Evolutionary conservation across 1,284 basidiomycete species (phyloP).

Genomic region (Ceratobasidium papillatum): DNA sequence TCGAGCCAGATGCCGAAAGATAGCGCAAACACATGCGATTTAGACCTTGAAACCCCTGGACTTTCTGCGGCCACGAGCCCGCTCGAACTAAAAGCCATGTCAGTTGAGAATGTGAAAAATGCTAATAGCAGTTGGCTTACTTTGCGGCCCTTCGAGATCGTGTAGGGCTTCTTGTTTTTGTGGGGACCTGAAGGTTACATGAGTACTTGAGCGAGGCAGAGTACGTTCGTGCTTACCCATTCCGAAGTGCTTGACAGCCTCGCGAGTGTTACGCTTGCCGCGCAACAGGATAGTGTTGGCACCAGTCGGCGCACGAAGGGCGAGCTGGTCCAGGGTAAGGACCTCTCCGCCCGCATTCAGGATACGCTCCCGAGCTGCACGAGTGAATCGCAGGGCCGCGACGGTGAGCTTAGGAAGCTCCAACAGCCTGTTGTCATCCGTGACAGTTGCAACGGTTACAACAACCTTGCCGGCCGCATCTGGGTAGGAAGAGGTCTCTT

Average conservation of each 20-base stretch:
- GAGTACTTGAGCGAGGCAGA: conserved; percentile 42
- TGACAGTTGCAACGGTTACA: conserved; percentile 91
- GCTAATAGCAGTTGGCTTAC: conserved; percentile 52
- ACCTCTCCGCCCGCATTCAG: conserved; percentile 94
- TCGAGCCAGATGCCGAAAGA: conserved; percentile 15
- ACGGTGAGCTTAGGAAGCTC: conserved; percentile 92
- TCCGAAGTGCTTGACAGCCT: conserved; percentile 97
- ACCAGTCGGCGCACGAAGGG: conserved; percentile 91
- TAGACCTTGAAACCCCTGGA: conserved; percentile 38
- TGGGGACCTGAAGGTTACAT: conserved; percentile 63
- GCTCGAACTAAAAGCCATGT: conserved; percentile 69
- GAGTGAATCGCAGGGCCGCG: conserved; percentile 95
- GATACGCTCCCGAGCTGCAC: conserved; percentile 92
- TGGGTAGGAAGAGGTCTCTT: conserved; percentile 75
- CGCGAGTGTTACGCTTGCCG: conserved; percentile 92
- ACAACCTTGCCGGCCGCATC: conserved; percentile 85
- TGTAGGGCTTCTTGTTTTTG: conserved; percentile 95
- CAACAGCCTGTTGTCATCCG: conserved; percentile 92
- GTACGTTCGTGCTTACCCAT: conserved; percentile 65
- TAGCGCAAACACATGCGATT: neutral
- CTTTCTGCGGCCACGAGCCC: conserved; percentile 91
- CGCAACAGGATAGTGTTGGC: conserved; percentile 93
- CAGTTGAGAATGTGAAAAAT: neutral
- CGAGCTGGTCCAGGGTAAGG: conserved; percentile 97
- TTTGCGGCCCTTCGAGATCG: conserved; percentile 95